These are phyloP conservation scores for Aegilops bicornis DNA, from an alignment of 176 grass and related monocot species.

Conservation along the genomic window DNA sequence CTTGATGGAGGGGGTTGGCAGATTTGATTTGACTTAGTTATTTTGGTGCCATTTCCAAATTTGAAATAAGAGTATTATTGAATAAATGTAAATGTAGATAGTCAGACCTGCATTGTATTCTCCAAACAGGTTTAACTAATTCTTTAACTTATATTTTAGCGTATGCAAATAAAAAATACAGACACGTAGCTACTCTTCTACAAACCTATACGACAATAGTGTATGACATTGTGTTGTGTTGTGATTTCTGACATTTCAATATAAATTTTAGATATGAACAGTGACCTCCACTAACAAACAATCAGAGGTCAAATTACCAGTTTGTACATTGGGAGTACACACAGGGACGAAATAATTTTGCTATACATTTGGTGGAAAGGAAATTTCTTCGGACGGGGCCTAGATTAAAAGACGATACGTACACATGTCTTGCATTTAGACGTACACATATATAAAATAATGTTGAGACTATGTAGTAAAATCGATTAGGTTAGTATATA, in stretches of 20 bases:
- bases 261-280: background rate
- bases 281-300: background rate
- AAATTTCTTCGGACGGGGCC: background rate
- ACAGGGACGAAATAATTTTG: background rate
- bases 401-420: background rate
- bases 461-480: background rate
- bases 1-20: background rate
- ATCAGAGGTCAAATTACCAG: background rate
- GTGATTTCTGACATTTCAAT: background rate
- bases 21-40: background rate
- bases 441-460: background rate
- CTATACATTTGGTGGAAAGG: background rate
- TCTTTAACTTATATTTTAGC: background rate
- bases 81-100: background rate
- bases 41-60: background rate
- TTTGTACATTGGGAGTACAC: background rate
- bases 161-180: background rate
- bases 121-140: background rate
- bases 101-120: background rate
- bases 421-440: background rate
- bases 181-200: background rate
- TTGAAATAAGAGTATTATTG: background rate
- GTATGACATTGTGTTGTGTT: background rate
- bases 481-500: background rate
- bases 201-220: background rate